Base-by-base conservation (phyloP, 2,329 filamentous ascomycete species). In the Aspergillus calidoustus region DNA sequence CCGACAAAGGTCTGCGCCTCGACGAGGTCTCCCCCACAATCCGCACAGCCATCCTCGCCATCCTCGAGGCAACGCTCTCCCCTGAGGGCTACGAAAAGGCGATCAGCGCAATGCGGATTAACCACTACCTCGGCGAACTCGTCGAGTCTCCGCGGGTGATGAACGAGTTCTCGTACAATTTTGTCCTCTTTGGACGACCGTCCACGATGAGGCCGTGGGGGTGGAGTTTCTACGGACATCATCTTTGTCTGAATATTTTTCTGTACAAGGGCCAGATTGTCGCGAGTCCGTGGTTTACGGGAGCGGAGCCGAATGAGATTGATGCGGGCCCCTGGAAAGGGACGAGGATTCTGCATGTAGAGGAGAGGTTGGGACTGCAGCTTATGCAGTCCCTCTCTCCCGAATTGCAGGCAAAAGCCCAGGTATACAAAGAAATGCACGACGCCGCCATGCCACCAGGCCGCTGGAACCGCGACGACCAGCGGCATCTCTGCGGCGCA, bases 391-490 rank as follows among this genome's bases (percentile, higher is more conserved):
- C 81, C 28, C 79, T 91, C 0, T 68, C 77, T 0, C 61, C 75
- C 0, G 79, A 80, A 2, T 66, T 82, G 19, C 84, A 87, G 69
- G 46, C 71, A 0, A 70, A 74, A 1, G 87, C 87, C 0, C 86
- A 86, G 62, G 78, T 86, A 0, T 92, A 85, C 73, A 81, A 82
- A 57, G 66, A 80, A 0, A 82, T 92, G 77, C 81, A 83, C 25
- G 90, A 92, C 60, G 84, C 86, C 0, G 81, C 77, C 0, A 92
- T 92, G 89, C 86, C 75, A 2, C 69, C 68, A 2, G 75, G 74
- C 9, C 83, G 90, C 7, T 93, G 90, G 90, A 93, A 93, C 73
- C 88, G 88, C 66, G 90, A 92, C 69, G 91, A 94, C 73, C 90
- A 93, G 78, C 83, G 91, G 6, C 91, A 93, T 69, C 74, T 92